A percentile compares a stretch with the other conserved stretches of the same genome.
Evolutionary conservation across 306 rosid genomes (phyloP).

Genomic region (Sophora flavescens): DNA sequence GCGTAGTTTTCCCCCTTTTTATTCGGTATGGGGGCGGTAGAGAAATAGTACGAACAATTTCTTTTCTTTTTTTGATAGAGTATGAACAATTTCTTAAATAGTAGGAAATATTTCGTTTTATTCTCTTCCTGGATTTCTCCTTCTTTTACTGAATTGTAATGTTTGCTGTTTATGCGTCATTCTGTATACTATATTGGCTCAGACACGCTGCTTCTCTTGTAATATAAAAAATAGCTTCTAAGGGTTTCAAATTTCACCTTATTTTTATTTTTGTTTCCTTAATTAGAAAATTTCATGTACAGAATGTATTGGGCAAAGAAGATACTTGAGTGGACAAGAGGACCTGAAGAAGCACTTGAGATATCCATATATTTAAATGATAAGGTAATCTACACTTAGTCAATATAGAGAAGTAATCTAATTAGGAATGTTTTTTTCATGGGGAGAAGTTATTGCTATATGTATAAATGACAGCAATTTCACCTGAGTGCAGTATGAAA

Average conservation of each 20-base stretch:
- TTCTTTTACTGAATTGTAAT: neutral
- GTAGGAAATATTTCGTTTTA: neutral
- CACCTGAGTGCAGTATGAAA: conserved; percentile 71
- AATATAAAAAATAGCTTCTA: conserved; percentile 12
- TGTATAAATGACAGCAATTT: conserved; percentile 27
- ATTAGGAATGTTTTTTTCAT: conserved; percentile 1
- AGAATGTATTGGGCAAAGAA: conserved; percentile 99
- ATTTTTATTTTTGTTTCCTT: neutral
- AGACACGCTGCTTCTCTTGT: neutral
- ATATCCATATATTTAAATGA: conserved; percentile 74
- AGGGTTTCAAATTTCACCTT: neutral
- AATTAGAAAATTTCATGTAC: conserved; percentile 39
- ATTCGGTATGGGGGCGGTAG: neutral
- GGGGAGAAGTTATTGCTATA: conserved; percentile 5
- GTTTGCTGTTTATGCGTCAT: neutral
- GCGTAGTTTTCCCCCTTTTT: neutral
- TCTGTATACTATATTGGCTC: neutral
- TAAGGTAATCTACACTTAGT: conserved; percentile 61
- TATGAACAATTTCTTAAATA: neutral
- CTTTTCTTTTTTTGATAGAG: no score
- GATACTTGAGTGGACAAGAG: conserved; percentile 95
- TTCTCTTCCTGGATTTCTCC: neutral
- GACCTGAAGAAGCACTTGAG: conserved; percentile 97
- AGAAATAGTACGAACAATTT: neutral
- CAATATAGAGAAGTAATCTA: conserved; percentile 9